Evolutionary conservation across 768 basidiomycete genomes (phyloP).

Genomic region (Hygrocybe coccinea): DNA sequence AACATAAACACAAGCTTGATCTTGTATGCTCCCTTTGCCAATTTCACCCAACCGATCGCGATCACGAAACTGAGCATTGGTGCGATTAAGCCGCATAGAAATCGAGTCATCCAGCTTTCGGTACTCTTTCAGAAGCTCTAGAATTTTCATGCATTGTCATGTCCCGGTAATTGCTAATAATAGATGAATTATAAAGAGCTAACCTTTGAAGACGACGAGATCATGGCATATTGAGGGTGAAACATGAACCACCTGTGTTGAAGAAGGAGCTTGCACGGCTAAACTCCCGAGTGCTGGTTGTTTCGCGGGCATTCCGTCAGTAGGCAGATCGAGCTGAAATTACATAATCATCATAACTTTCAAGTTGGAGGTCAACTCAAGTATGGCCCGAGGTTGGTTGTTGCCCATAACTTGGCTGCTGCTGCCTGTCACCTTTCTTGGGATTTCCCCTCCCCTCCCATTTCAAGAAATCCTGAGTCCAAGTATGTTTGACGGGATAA

Average conservation of each 20-base stretch:
- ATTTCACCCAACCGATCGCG: conserved; percentile 49
- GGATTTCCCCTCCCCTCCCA: too few relatives aligned
- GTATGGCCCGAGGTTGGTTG: too few relatives aligned
- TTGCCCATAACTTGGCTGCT: too few relatives aligned
- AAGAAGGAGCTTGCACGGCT: conserved; percentile 60
- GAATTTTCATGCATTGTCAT: background rate
- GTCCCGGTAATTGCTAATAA: background rate
- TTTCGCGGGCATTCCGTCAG: conserved; percentile 32
- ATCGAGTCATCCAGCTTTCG: conserved; percentile 76
- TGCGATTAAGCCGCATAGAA: conserved; percentile 75
- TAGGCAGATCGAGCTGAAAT: background rate
- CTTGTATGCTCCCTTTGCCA: conserved; percentile 53
- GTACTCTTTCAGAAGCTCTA: conserved; percentile 81
- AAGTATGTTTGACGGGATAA: background rate
- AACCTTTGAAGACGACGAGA: conserved; percentile 75
- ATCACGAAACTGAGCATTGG: conserved; percentile 71
- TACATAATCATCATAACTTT: background rate
- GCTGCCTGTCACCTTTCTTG: too few relatives aligned
- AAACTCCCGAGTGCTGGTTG: conserved; percentile 59
- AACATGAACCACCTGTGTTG: conserved; percentile 62
- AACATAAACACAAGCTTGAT: conserved; percentile 67
- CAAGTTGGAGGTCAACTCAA: background rate
- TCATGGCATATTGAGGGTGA: conserved; percentile 70
- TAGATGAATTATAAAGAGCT: background rate
- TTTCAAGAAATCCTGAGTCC: background rate